Base-by-base conservation (phyloP, 1,139 yeast species). In the Kluyveromyces sp. region DNA sequence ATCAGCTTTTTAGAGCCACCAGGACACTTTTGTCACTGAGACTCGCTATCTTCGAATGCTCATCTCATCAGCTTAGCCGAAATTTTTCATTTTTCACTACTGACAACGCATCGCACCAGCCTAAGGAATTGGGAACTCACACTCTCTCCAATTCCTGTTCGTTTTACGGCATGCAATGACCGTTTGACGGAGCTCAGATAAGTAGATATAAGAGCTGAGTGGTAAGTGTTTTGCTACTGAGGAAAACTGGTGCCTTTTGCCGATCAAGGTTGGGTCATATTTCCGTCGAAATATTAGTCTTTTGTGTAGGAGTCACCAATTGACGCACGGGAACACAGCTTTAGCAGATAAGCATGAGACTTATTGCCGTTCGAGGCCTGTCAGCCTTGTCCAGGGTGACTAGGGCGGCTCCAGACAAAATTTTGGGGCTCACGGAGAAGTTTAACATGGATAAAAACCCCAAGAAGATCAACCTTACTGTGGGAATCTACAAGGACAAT, bases 401-500 rank as follows among this genome's bases (percentile, higher is more conserved):
- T 9, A 36, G 50, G 60, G 85, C 85, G 25, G 83, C 85, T 39
- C 81, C 88, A 25, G 92, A 83, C 65, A 80, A 81, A 56, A 81
- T 83, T 50, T 69, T 83, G 56, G 89, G 89, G 34, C 71, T 82
- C 45, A 69, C 80, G 29, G 81, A 77, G 51, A 74, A 78, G 47
- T 82, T 68, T 65, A 69, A 65, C 48, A 65, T 68, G 15, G 89
- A 82, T 58, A 31, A 69, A 3, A 71, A 81, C 51, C 60, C 75
- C 4, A 72, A 75, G 48, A 92, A 89, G 70, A 87, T 89, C 52
- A 92, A 87, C 59, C 71, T 87, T 56, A 92, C 94, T 18, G 89
- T 89, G 44, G 97, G 97, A 43, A 96, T 96, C 32, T 89, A 89
- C 67, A 77, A 96, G 63, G 95, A 87, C 63, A 75, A 79, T 54